These are phyloP conservation scores for Themeda triandra DNA, from an alignment of 176 grass and related monocot species.

Conservation along the genomic window DNA sequence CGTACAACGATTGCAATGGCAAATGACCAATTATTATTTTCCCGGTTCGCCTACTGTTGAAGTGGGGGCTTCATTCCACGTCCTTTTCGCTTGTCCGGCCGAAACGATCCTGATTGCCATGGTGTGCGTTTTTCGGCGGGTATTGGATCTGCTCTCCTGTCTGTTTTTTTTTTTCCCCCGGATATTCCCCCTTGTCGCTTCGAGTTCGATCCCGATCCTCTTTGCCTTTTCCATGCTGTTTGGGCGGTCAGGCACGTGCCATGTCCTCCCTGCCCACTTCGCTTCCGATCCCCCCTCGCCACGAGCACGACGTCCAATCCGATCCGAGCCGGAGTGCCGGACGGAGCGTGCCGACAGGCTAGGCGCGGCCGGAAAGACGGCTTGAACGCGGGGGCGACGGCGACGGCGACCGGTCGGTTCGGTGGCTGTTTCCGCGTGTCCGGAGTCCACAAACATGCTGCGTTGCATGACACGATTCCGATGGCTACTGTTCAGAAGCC, in stretches of 20 bases:
- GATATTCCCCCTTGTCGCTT: neutral
- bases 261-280: neutral
- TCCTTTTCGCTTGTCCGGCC: too few species aligned
- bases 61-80: too few species aligned
- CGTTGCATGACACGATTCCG: neutral
- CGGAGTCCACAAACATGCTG: neutral
- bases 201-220: neutral
- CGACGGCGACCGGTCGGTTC: too few species aligned
- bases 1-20: too few species aligned
- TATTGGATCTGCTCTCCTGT: neutral
- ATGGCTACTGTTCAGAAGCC: neutral
- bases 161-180: neutral
- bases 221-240: neutral
- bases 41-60: too few species aligned
- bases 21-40: too few species aligned
- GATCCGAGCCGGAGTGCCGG: neutral
- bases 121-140: neutral
- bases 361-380: neutral
- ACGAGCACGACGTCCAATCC: too few species aligned
- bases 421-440: too few species aligned
- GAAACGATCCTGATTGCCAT: neutral
- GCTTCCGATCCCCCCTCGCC: too few species aligned
- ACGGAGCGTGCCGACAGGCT: neutral
- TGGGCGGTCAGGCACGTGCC: constrained; percentile 1
- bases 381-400: neutral